Conservation (phyloP, 108 stramenopile species). For the Pseudonitzschia multistriata region DNA sequence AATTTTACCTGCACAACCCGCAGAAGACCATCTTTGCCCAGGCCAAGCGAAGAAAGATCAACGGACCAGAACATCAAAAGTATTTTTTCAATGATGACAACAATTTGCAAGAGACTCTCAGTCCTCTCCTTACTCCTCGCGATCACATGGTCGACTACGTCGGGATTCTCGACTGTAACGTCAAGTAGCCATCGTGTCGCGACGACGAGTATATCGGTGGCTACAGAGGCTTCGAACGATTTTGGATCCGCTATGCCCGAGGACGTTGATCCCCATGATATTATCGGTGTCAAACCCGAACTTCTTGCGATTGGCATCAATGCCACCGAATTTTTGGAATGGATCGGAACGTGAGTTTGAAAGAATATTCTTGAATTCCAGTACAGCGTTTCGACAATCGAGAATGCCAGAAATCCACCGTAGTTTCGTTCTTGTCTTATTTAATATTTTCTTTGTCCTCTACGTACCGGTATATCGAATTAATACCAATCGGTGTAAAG, state of each 20-base stretch:
- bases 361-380: neutral
- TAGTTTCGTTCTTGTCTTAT: constrained; percentile 9
- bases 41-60: neutral
- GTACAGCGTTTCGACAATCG: neutral
- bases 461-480: neutral
- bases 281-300: constrained; percentile 52
- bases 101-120: neutral
- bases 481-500: constrained; percentile 26
- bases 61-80: neutral
- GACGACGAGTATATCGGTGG: neutral
- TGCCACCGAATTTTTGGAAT: constrained; percentile 64
- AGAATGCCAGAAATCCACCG: neutral
- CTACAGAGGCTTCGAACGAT: constrained; percentile 5
- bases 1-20: no score
- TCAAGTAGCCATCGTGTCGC: neutral
- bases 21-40: no score
- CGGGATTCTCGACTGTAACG: neutral
- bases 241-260: constrained; percentile 24
- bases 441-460: constrained; percentile 4
- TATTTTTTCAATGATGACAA: neutral
- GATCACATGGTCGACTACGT: constrained; percentile 1
- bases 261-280: constrained; percentile 28
- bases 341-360: constrained; percentile 76
- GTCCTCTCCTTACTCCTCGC: neutral
- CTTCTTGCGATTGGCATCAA: constrained; percentile 72